Conservation (phyloP, 352 stramenopile species). For the Globisporangium cederbergense region DNA sequence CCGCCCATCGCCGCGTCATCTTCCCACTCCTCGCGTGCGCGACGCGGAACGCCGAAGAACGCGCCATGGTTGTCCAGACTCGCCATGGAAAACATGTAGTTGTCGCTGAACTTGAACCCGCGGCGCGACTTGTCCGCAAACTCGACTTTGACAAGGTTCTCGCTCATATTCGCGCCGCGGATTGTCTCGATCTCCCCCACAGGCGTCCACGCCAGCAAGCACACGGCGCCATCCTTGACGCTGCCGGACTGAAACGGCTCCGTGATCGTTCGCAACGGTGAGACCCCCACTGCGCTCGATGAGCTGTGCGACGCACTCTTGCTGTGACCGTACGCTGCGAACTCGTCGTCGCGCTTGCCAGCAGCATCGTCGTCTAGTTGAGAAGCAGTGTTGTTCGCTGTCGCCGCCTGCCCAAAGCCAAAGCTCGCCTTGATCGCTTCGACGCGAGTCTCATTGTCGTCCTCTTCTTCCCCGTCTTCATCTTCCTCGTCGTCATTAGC, state of each 20-base stretch:
- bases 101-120: constrained; percentile 85
- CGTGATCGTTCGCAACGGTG: constrained; percentile 31
- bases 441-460: constrained; percentile 68
- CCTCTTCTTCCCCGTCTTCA: constrained; percentile 34
- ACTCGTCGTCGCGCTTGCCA: constrained; percentile 4
- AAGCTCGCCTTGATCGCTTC: constrained; percentile 84
- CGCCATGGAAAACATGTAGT: constrained; percentile 80
- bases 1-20: constrained; percentile 24
- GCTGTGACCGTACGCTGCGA: constrained; percentile 6
- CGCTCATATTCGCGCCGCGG: constrained; percentile 53
- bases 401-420: constrained; percentile 52
- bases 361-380: constrained; percentile 20
- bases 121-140: constrained; percentile 79
- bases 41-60: constrained; percentile 64
- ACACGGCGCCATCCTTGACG: constrained; percentile 41
- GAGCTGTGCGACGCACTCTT: neutral
- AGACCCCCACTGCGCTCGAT: constrained; percentile 3
- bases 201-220: constrained; percentile 68
- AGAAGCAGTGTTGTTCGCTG: constrained; percentile 19
- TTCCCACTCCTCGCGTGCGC: constrained; percentile 62
- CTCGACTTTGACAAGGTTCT: constrained; percentile 79
- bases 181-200: constrained; percentile 80
- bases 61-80: constrained; percentile 69
- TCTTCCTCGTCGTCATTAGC: constrained; percentile 28
- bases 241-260: constrained; percentile 70